Evolutionary conservation across 108 stramenopile species (phyloP).

Genomic region (Cafeteria roenbergensis): DNA sequence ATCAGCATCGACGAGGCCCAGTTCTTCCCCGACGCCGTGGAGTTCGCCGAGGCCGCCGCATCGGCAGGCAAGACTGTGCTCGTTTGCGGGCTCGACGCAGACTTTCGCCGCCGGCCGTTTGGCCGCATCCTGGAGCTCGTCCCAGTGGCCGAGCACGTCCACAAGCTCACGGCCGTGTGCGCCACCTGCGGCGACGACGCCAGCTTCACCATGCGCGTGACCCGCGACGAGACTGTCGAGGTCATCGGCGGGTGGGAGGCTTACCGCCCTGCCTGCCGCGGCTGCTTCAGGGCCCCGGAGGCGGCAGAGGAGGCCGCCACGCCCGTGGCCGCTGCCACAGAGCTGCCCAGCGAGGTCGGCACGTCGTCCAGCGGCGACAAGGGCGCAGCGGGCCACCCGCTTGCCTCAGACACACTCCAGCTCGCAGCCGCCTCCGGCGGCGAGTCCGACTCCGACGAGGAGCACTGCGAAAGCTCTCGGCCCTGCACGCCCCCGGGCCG

Average conservation of each 20-base stretch:
- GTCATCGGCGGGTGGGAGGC: neutral
- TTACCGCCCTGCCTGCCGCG: neutral
- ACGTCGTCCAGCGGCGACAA: too few species aligned
- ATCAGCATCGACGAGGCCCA: constrained; percentile 12
- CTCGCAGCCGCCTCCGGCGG: too few species aligned
- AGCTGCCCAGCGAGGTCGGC: too few species aligned
- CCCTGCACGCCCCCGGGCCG: too few species aligned
- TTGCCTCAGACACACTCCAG: too few species aligned
- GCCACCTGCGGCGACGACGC: neutral
- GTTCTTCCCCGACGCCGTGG: neutral
- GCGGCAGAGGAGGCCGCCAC: too few species aligned
- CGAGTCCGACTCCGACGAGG: too few species aligned
- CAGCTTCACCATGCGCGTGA: neutral
- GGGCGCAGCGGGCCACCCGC: too few species aligned
- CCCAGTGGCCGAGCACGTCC: neutral
- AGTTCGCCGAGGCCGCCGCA: neutral
- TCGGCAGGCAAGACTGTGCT: neutral
- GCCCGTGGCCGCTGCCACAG: too few species aligned
- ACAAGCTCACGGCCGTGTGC: constrained; percentile 4
- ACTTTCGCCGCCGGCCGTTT: constrained; percentile 1
- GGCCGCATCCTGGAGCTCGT: neutral
- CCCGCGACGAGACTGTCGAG: neutral
- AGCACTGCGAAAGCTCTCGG: too few species aligned
- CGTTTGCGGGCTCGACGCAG: neutral
- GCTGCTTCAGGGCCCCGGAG: neutral